phyloP scores from a whole-genome alignment of 2,329 filamentous ascomycete genomes.

The Talaromyces funiculosus region DNA sequence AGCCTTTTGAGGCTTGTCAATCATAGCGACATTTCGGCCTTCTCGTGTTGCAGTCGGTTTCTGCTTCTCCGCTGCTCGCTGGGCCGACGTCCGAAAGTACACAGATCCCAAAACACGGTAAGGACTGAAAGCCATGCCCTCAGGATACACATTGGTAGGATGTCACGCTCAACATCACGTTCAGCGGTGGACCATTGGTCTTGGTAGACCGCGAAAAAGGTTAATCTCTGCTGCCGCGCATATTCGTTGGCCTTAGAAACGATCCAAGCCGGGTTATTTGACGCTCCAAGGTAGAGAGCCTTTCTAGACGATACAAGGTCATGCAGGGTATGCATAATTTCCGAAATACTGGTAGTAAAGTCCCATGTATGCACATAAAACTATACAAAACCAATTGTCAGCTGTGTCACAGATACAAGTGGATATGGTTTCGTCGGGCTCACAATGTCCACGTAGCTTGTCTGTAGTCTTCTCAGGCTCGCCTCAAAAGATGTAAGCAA shows the following conservation, averaged over 20 bases:
- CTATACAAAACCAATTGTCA: slow-evolving; percentile 14
- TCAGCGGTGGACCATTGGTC: slow-evolving; percentile 57
- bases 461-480: slow-evolving; percentile 30
- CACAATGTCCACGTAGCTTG: slow-evolving; percentile 31
- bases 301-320: slow-evolving; percentile 56
- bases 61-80: slow-evolving; percentile 1
- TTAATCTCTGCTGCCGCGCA: slow-evolving; percentile 63
- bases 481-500: slow-evolving; percentile 27
- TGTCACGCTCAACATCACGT: slow-evolving; percentile 65
- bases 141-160: slow-evolving; percentile 59
- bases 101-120: slow-evolving; percentile 37
- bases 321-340: slow-evolving; percentile 65
- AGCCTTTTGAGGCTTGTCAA: neutral
- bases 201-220: slow-evolving; percentile 65
- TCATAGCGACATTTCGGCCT: neutral
- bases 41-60: neutral
- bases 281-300: slow-evolving; percentile 62
- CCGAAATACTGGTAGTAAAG: slow-evolving; percentile 57
- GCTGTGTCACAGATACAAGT: neutral
- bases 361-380: slow-evolving; percentile 51
- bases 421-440: neutral
- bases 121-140: slow-evolving; percentile 57
- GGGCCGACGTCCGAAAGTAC: slow-evolving; percentile 4
- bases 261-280: slow-evolving; percentile 63
- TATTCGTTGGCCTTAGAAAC: slow-evolving; percentile 49